Evolutionary conservation across 179 eudicot species (phyloP).

Genomic region (Monotropa hypopitys): DNA sequence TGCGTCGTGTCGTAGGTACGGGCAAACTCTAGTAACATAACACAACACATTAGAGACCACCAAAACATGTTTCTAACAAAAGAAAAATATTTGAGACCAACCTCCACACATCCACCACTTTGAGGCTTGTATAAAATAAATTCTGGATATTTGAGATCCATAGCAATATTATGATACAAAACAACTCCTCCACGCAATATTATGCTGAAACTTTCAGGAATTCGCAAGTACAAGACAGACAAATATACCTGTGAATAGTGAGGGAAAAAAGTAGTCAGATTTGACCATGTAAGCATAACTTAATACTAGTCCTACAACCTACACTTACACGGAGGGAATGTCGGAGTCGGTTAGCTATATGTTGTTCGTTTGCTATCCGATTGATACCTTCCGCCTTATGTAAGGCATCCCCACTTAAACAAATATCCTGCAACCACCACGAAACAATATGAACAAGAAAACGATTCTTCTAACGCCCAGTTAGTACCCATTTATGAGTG

Average conservation of each 20-base stretch:
- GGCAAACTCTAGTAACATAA: too few species aligned
- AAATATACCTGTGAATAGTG: conserved; percentile 42
- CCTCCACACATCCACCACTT: conserved; percentile 44
- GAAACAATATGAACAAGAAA: conserved; percentile 4
- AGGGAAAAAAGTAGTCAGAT: neutral
- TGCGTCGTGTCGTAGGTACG: too few species aligned
- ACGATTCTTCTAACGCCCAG: too few species aligned
- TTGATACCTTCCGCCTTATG: conserved; percentile 8
- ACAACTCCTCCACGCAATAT: conserved; percentile 57
- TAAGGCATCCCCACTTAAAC: conserved; percentile 20
- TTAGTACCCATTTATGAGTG: too few species aligned
- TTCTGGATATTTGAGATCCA: conserved; percentile 59
- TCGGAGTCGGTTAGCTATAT: conserved; percentile 53
- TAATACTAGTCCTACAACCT: neutral
- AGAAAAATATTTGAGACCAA: conserved; percentile 13
- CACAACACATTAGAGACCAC: neutral
- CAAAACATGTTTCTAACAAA: neutral
- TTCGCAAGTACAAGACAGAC: conserved; percentile 60
- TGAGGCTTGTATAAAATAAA: conserved; percentile 74
- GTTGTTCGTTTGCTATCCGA: conserved; percentile 31
- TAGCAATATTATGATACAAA: conserved; percentile 56
- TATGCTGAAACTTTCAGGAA: conserved; percentile 51
- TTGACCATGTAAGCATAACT: neutral
- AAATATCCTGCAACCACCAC: conserved; percentile 46
- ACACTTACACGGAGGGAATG: conserved; percentile 75